phyloP scores from a whole-genome alignment of 2,329 filamentous ascomycete genomes.

The Cladophialophora bantiana region DNA sequence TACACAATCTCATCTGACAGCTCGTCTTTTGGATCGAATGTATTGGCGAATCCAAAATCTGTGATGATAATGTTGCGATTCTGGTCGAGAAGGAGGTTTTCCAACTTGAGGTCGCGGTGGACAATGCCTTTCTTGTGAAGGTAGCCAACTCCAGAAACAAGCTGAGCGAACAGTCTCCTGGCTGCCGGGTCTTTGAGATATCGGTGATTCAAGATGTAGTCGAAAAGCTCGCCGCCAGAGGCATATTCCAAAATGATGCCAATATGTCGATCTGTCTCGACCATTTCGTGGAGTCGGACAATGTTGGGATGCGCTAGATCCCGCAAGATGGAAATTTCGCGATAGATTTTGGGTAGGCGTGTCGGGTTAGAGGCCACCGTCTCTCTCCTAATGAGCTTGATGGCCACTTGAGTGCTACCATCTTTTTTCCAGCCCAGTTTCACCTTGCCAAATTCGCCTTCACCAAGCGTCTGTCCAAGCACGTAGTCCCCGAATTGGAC shows the following conservation, averaged over 20 bases:
- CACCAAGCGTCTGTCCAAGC: conserved; percentile 91
- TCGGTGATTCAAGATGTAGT: conserved; percentile 95
- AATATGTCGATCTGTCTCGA: conserved; percentile 95
- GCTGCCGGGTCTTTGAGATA: conserved; percentile 95
- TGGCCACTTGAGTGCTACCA: conserved; percentile 91
- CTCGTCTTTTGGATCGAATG: conserved; percentile 88
- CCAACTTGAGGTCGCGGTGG: conserved; percentile 93
- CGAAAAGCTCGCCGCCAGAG: conserved; percentile 95
- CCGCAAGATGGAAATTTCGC: conserved; percentile 89
- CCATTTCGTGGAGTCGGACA: conserved; percentile 96
- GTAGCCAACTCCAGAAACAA: conserved; percentile 96
- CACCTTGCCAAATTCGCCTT: conserved; percentile 98
- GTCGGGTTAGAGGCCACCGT: conserved; percentile 86
- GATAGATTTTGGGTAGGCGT: conserved; percentile 93
- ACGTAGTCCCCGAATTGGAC: conserved; percentile 96
- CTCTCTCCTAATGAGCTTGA: conserved; percentile 96
- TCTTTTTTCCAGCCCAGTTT: conserved; percentile 98
- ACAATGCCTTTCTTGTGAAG: conserved; percentile 99
- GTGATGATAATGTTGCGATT: conserved; percentile 99
- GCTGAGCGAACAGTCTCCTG: conserved; percentile 88
- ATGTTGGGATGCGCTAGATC: conserved; percentile 95
- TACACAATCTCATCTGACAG: conserved; percentile 89
- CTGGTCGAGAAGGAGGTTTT: conserved; percentile 91
- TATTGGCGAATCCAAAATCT: conserved; percentile 98
- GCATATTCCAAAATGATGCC: conserved; percentile 98